phyloP scores from a whole-genome alignment of 768 basidiomycete species.

The Sistotremastrum suecicum region DNA sequence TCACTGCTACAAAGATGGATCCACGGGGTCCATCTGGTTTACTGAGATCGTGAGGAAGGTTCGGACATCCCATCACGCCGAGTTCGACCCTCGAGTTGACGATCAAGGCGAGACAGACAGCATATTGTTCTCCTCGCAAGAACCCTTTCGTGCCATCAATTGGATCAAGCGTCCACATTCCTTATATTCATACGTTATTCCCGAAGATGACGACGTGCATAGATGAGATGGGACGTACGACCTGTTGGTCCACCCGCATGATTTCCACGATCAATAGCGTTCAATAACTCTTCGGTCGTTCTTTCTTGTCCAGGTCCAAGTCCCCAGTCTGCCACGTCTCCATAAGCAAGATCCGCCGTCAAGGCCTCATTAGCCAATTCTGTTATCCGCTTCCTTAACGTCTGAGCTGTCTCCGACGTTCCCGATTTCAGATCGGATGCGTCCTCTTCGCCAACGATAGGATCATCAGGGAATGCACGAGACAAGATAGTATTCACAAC shows the following conservation, averaged over 20 bases:
- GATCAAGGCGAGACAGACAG: constrained; percentile 79
- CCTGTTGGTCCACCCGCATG: constrained; percentile 58
- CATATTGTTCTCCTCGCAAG: constrained; percentile 84
- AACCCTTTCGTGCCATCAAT: constrained; percentile 95
- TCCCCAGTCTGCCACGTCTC: constrained; percentile 56
- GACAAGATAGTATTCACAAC: constrained; percentile 73
- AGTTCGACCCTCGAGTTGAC: constrained; percentile 65
- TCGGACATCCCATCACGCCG: constrained; percentile 87
- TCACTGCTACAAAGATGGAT: constrained; percentile 75
- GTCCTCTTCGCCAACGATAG: constrained; percentile 93
- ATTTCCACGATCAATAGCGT: constrained; percentile 78
- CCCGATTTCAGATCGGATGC: constrained; percentile 52
- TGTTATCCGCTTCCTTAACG: constrained; percentile 53
- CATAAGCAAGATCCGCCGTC: constrained; percentile 32
- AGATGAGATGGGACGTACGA: constrained; percentile 31
- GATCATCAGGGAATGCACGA: constrained; percentile 68
- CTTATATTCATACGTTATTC: constrained; percentile 19
- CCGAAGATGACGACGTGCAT: background rate
- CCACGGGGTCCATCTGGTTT: constrained; percentile 52
- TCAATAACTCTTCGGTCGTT: constrained; percentile 48
- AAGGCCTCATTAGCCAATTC: constrained; percentile 74
- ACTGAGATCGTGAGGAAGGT: constrained; percentile 47
- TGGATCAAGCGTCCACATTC: constrained; percentile 79
- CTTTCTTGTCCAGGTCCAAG: constrained; percentile 46
- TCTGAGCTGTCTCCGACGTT: constrained; percentile 20